phyloP scores from a whole-genome alignment of 2,329 filamentous ascomycete species.

The Chalaropsis thielavioides region DNA sequence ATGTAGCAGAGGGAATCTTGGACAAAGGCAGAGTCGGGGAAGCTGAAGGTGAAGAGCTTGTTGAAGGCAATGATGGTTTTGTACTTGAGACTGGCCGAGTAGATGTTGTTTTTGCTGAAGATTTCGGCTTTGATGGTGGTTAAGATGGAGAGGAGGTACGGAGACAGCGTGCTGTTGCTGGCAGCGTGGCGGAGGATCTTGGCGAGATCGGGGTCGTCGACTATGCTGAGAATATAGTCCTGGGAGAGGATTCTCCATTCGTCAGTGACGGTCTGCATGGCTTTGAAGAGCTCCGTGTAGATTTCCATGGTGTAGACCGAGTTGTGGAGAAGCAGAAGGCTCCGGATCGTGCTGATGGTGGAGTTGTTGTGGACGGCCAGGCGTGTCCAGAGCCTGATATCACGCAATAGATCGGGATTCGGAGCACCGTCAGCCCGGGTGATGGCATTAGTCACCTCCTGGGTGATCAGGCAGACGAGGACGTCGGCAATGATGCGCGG shows the following conservation, averaged over 20 bases:
- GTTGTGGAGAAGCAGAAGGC: conserved; percentile 1
- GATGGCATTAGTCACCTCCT: background rate
- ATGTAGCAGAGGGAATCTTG: background rate
- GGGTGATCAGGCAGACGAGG: background rate
- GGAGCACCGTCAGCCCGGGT: background rate
- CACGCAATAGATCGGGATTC: background rate
- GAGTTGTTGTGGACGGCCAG: conserved; percentile 5
- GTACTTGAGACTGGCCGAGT: background rate
- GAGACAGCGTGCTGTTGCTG: background rate
- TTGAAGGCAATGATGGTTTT: background rate
- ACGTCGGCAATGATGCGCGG: background rate
- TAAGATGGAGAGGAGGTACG: background rate
- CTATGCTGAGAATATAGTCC: background rate
- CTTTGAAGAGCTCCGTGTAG: background rate
- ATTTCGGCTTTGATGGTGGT: background rate
- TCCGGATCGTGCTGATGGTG: background rate
- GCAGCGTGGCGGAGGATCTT: background rate
- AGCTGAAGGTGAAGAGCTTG: background rate
- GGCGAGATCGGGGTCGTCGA: background rate
- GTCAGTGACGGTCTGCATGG: background rate
- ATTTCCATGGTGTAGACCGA: background rate
- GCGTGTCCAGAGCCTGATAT: conserved; percentile 3
- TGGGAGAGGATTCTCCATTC: conserved; percentile 2
- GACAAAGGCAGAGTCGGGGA: background rate
- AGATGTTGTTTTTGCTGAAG: conserved; percentile 7